Base-by-base conservation (phyloP, 1,284 basidiomycete genomes). In the Entoloma clypeatum region DNA sequence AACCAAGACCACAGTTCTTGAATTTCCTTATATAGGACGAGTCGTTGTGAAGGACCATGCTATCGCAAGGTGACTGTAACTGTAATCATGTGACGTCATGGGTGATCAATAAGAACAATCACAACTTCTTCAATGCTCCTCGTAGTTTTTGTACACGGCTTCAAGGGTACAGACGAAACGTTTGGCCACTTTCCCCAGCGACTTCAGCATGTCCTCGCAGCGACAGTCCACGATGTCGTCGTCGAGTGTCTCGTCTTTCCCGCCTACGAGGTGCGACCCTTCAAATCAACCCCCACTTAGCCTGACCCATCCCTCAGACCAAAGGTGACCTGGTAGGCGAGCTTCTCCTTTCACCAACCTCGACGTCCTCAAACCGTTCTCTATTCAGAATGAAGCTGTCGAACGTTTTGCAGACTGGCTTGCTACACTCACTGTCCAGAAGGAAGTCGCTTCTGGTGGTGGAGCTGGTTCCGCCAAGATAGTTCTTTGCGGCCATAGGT, bases 401-500 rank as follows among this genome's bases (percentile, higher is more conserved):
- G 75, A 84, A 30, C 77, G 78, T 4, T 92, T 95, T 59, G 79
- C 88, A 11, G 90, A 93, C 55, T 95, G 92, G 92, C 75, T 95
- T 27, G 85, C 87, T 1, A 83, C 79, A 19, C 64, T 90, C 17
- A 86, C 83, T 2, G 85, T 92, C 11, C 74, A 87, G 58, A 77
- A 75, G 43, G 92, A 94, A 60, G 83, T 86, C 26, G 77, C 81
- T 7, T 63, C 67, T 10, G 79, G 82, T 2, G 77, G 80, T 14
- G 89, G 87, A 16, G 83, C 87, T 10, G 87, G 86, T 16, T 83
- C 75, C 49, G 84, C 84, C 0, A 88, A 81, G 58, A 74, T 97
- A 34, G 81, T 94, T 3, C 72, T 97, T 1, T 92, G 92, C 56
- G 93, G 93, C 2, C 94, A 97, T 60, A 94, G 88, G 89, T 87